Base-by-base conservation (phyloP, 345 rosid genomes). In the Balakata baccata region DNA sequence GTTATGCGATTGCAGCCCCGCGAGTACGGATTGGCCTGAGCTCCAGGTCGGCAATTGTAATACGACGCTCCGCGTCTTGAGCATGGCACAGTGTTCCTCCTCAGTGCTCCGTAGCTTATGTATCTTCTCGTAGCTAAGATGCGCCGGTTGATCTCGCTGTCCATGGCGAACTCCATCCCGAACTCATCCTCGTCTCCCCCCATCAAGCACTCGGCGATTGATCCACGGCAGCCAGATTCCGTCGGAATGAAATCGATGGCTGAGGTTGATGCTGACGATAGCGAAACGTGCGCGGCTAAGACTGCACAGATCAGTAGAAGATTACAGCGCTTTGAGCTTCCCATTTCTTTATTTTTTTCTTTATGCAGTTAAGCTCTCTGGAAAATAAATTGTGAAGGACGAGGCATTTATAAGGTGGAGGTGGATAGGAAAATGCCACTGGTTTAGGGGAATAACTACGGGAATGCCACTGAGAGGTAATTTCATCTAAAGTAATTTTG, bases 241-340 rank as follows among this genome's bases (percentile, higher is more conserved):
- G 81, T 7, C 43, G 88, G 84, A 69, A 85, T 11, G 75, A 85
- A 75, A 39, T 78, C 86, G 23, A 83, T 23, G 56, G 80, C 65
- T 0, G 75, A 38, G 0, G 83, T 78, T 16, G 90, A 69, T 9
- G 84, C 73, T 2, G 90, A 70, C 9, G 84, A 75, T 4, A 46
- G 8, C 0, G 54, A 73, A 79, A 71, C 75, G 71, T 83, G 89
- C 54, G 82, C 80, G 80, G 85, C 67, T 51, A 89, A 76, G 80
- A 88, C 83, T 29, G 85, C 59, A 16, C 80, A 66, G 59, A 84
- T 69, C 13, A 80, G 52, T 60, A 87, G 62, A 22, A 78, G 34
- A 29, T 2, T 29, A 29, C 2, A 2, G 1, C 34, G 0, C 7
- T 71, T 76, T 29, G 79, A 66, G 78, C 45, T 67, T 67, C 80